A percentile compares a stretch with the other conserved stretches of the same genome.
Conservation (phyloP, 2,329 filamentous ascomycete species). For the Diaporthe australafricana region DNA sequence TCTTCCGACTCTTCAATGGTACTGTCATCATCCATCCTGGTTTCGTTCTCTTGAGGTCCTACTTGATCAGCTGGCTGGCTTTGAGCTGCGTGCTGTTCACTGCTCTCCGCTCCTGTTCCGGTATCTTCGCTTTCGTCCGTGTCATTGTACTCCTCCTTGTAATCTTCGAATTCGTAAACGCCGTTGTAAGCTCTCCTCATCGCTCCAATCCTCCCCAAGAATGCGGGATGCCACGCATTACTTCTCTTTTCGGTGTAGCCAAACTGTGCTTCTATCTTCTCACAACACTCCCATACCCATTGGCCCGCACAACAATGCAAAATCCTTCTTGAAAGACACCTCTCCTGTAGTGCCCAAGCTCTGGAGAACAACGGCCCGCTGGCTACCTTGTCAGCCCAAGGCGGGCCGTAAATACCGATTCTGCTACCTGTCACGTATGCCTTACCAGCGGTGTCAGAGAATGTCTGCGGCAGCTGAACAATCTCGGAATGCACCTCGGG, state of each 20-base stretch:
- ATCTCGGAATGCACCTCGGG: conserved; percentile 2
- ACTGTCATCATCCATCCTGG: background rate
- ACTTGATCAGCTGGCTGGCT: background rate
- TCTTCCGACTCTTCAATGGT: background rate
- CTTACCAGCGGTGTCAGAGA: background rate
- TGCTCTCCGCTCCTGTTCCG: background rate
- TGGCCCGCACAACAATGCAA: conserved; percentile 1
- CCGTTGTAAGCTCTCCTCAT: conserved; percentile 6
- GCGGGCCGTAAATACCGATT: background rate
- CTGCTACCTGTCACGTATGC: conserved; percentile 6
- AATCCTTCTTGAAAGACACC: conserved; percentile 1
- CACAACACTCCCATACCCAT: conserved; percentile 15
- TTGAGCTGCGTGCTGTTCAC: background rate
- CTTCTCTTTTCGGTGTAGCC: background rate
- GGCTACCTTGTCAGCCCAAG: conserved; percentile 1
- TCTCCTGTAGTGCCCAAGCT: conserved; percentile 15
- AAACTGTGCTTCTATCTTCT: background rate
- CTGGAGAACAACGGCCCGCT: background rate
- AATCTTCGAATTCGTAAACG: conserved; percentile 1
- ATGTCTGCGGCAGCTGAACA: background rate
- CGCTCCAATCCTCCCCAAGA: background rate
- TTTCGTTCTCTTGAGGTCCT: background rate
- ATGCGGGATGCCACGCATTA: background rate
- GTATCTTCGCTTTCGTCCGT: background rate
- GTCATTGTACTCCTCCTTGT: background rate